Percentiles rank a stretch among this genome's conserved stretches.
These are phyloP conservation scores for Dendrobium chrysotoxum DNA, from an alignment of 106 monocot species.

Conservation along the genomic window DNA sequence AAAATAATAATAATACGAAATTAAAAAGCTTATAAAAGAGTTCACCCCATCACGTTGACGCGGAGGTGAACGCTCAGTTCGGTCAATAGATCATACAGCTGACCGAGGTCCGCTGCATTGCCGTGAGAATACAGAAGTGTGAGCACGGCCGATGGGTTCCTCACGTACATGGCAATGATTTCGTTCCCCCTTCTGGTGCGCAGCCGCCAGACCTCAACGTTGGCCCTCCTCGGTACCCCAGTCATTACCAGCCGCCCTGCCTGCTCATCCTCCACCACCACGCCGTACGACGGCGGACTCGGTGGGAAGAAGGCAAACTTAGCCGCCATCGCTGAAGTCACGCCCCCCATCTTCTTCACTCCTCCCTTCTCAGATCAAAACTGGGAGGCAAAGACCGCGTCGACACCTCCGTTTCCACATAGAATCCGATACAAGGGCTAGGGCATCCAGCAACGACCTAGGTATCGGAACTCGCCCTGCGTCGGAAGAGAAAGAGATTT, in stretches of 20 bases:
- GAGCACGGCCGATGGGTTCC: conserved; percentile 36
- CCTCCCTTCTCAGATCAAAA: conserved; percentile 3
- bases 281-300: conserved; percentile 49
- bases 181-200: conserved; percentile 46
- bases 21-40: background rate
- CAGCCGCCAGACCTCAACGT: conserved; percentile 49
- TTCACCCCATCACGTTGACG: conserved; percentile 80
- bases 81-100: conserved; percentile 57
- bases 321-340: conserved; percentile 70
- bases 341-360: conserved; percentile 40
- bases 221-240: conserved; percentile 30
- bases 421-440: background rate
- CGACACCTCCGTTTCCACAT: background rate
- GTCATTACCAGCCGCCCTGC: conserved; percentile 32
- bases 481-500: background rate
- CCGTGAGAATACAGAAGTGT: conserved; percentile 82
- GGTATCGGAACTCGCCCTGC: background rate
- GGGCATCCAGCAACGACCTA: background rate
- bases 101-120: conserved; percentile 78
- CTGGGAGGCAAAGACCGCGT: background rate
- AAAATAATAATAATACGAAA: background rate
- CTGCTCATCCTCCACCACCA: conserved; percentile 25
- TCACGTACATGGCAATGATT: conserved; percentile 57
- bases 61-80: conserved; percentile 57
- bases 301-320: conserved; percentile 87